Percentiles rank a stretch among this genome's conserved stretches.
phyloP scores from a whole-genome alignment of 2,329 filamentous ascomycete species.

The Colletotrichum cordylinicola region DNA sequence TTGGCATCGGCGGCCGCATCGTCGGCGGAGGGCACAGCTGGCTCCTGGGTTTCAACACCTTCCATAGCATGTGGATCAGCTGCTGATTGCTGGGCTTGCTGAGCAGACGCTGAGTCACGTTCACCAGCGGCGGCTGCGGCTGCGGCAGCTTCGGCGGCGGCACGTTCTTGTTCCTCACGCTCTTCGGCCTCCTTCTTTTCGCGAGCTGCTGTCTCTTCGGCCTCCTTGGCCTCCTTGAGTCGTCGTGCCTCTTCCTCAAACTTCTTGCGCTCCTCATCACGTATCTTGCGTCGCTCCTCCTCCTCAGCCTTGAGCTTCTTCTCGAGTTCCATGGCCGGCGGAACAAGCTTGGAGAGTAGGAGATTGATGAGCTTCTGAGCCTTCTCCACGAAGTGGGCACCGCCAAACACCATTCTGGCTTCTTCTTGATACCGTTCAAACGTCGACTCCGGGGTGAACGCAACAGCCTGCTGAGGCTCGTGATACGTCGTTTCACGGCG shows the following conservation, averaged over 20 bases:
- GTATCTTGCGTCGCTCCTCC: slow-evolving; percentile 52
- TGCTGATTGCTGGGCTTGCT: slow-evolving; percentile 25
- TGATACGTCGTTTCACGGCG: slow-evolving; percentile 53
- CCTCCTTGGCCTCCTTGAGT: slow-evolving; percentile 74
- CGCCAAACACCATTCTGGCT: slow-evolving; percentile 82
- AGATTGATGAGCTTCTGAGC: slow-evolving; percentile 70
- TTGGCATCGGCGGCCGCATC: slow-evolving; percentile 35
- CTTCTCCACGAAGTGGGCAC: slow-evolving; percentile 67
- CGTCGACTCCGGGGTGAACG: slow-evolving; percentile 77
- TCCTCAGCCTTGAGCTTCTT: slow-evolving; percentile 71
- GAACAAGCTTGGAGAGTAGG: slow-evolving; percentile 77
- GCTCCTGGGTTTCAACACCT: slow-evolving; percentile 68
- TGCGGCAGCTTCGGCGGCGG: slow-evolving; percentile 64
- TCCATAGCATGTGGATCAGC: slow-evolving; percentile 71
- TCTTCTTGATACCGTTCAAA: slow-evolving; percentile 87
- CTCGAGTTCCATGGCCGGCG: slow-evolving; percentile 82
- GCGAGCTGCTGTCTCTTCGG: slow-evolving; percentile 68
- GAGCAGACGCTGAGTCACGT: slow-evolving; percentile 32
- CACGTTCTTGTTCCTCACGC: slow-evolving; percentile 64
- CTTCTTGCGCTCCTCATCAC: slow-evolving; percentile 65
- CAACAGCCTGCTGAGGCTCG: slow-evolving; percentile 76
- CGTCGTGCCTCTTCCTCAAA: slow-evolving; percentile 70
- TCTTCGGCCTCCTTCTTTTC: slow-evolving; percentile 77
- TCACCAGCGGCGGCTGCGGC: slow-evolving; percentile 43
- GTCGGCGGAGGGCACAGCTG: slow-evolving; percentile 35